phyloP scores from a whole-genome alignment of 176 grass and related monocot genomes.

The Avena insularis region DNA sequence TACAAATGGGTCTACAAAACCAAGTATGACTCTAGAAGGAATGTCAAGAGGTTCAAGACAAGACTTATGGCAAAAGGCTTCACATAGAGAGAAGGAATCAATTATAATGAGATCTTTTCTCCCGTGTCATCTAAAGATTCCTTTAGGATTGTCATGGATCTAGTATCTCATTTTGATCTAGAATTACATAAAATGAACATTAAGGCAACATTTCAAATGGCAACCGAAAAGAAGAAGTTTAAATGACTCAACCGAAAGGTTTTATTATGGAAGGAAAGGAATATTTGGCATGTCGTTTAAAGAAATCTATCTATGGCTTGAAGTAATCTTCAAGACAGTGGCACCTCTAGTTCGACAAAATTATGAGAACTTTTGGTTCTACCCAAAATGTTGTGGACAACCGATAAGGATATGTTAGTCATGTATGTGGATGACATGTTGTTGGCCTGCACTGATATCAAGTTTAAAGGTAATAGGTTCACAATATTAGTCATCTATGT shows the following conservation, averaged over 20 bases:
- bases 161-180: too few relatives aligned
- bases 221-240: too few relatives aligned
- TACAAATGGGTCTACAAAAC: neutral
- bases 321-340: neutral
- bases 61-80: neutral
- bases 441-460: neutral
- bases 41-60: neutral
- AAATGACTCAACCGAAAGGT: neutral
- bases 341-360: neutral
- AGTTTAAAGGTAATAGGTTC: neutral
- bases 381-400: neutral
- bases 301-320: neutral
- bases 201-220: too few relatives aligned
- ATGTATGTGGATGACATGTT: too few relatives aligned
- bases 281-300: neutral
- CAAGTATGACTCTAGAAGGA: neutral
- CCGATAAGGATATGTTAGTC: too few relatives aligned
- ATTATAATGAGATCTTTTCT: neutral
- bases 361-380: neutral
- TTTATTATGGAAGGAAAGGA: neutral
- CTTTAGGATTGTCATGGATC: too few relatives aligned
- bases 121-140: too few relatives aligned
- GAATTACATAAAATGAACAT: too few relatives aligned
- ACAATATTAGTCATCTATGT: neutral
- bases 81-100: neutral